Evolutionary conservation across 306 rosid genomes (phyloP).

Genomic region (Castanea crenata): DNA sequence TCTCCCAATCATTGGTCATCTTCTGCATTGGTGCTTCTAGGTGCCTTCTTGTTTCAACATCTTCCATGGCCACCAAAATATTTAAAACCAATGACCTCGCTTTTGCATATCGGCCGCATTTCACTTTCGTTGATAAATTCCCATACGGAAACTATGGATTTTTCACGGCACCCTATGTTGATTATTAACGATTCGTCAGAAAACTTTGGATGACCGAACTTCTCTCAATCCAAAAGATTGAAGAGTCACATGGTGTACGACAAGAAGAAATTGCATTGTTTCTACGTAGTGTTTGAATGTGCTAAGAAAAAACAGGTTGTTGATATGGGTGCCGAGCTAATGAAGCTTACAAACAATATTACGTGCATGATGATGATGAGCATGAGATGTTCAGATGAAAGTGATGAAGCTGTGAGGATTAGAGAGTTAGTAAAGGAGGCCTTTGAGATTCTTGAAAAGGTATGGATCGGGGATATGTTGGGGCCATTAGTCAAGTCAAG

Average conservation of each 20-base stretch:
- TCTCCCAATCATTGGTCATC: slow-evolving; percentile 45
- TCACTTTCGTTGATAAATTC: slow-evolving; percentile 38
- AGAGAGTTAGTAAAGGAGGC: slow-evolving; percentile 38
- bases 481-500: slow-evolving; percentile 19
- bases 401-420: slow-evolving; percentile 37
- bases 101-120: slow-evolving; percentile 32
- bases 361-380: slow-evolving; percentile 51
- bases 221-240: slow-evolving; percentile 17
- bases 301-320: slow-evolving; percentile 1
- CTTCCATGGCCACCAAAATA: slow-evolving; percentile 31
- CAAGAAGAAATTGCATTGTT: not conserved
- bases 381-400: slow-evolving; percentile 35
- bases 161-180: slow-evolving; percentile 39
- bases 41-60: slow-evolving; percentile 32
- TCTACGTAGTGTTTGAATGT: slow-evolving; percentile 17
- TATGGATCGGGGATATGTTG: slow-evolving; percentile 49
- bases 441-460: slow-evolving; percentile 34
- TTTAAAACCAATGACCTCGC: slow-evolving; percentile 44
- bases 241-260: not conserved
- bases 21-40: slow-evolving; percentile 35
- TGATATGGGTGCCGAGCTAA: slow-evolving; percentile 41
- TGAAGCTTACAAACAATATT: slow-evolving; percentile 49
- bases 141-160: slow-evolving; percentile 38
- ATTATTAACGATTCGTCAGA: slow-evolving; percentile 52
- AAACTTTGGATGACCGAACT: slow-evolving; percentile 37